A percentile compares a stretch with the other conserved stretches of the same genome.
These are phyloP conservation scores for Vigna angularis DNA, from an alignment of 306 rosid genomes.

Conservation along the genomic window DNA sequence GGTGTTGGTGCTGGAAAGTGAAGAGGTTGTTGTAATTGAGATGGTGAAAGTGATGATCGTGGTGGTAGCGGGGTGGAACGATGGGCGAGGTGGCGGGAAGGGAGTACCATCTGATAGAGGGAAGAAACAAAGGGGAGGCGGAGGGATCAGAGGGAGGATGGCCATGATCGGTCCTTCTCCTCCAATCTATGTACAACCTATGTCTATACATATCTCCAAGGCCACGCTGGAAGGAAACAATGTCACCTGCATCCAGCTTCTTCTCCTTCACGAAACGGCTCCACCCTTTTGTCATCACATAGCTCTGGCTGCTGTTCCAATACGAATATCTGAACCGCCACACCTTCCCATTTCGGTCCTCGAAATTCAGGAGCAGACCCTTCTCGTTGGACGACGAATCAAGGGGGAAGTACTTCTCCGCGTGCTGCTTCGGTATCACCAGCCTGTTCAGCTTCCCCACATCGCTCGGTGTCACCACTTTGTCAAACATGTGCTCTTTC, in stretches of 20 bases:
- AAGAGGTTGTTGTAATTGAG: conserved; percentile 43
- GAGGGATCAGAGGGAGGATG: conserved; percentile 31
- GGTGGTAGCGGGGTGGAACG: conserved; percentile 35
- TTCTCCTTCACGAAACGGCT: conserved; percentile 92
- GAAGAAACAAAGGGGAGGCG: conserved; percentile 39
- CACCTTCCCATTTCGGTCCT: conserved; percentile 68
- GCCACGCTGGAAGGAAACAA: conserved; percentile 83
- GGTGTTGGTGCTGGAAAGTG: conserved; percentile 41
- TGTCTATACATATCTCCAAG: conserved; percentile 57
- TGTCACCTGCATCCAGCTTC: conserved; percentile 84
- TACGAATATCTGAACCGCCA: conserved; percentile 89
- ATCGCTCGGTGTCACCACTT: conserved; percentile 89
- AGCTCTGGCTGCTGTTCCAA: conserved; percentile 96
- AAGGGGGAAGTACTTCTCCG: conserved; percentile 79
- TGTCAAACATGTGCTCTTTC: conserved; percentile 88
- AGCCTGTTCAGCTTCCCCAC: conserved; percentile 88
- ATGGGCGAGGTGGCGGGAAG: conserved; percentile 29
- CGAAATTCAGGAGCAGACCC: conserved; percentile 75
- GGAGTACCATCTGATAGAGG: conserved; percentile 56
- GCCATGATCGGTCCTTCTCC: conserved; percentile 49
- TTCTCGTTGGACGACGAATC: conserved; percentile 78
- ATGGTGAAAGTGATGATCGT: conserved; percentile 45
- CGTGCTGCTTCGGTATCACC: conserved; percentile 84
- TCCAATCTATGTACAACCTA: conserved; percentile 75
- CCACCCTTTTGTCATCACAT: conserved; percentile 95